Evolutionary conservation across 805 yeast species (phyloP), one percentile per base, ranked within the genome.

Genomic region (Ogataea trehalophila): DNA sequence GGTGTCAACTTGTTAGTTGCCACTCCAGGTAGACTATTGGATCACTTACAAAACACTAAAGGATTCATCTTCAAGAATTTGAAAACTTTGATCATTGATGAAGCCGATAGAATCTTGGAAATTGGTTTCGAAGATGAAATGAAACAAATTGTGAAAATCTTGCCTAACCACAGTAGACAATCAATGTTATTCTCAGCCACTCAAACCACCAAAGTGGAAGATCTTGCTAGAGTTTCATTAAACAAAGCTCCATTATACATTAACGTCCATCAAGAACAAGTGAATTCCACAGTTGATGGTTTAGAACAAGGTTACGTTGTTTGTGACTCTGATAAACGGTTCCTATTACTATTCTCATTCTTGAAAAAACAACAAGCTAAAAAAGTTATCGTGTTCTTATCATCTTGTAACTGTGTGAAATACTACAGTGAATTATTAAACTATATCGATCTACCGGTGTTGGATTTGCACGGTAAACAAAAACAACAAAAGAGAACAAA

Each of bases 51-150:
- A 69, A 94, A 94, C 68, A 92, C 99, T 4, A 79, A 78, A 57
- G 97, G 97, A 2, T 92, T 92, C 65, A 86, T 90, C 2, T 94
- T 88, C 78, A 90, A 89, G 74, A 94, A 94, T 71, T 76, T 94
- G 67, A 91, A 91, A 70, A 95, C 98, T 4, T 75, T 94, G 53
- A 81, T 95, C 47, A 91, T 94, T 57, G 99, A 94, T 69, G 99
- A 94, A 71, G 99, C 99, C 39, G 99, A 94, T 68, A 81, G 99
- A 71, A 94, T 94, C 58, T 75, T 94, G 63, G 99, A 95, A 68
- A 90, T 91, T 61, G 99, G 99, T 52, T 94, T 94, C 72, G 99
- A 94, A 73, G 98, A 95, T 58, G 99, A 94, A 73, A 94, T 94
- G 98, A 86, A 79, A 67, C 98, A 94, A 70, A 94, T 94, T 63